Conservation (phyloP, 164 flowering plant species). For the Chimonanthus praecox region DNA sequence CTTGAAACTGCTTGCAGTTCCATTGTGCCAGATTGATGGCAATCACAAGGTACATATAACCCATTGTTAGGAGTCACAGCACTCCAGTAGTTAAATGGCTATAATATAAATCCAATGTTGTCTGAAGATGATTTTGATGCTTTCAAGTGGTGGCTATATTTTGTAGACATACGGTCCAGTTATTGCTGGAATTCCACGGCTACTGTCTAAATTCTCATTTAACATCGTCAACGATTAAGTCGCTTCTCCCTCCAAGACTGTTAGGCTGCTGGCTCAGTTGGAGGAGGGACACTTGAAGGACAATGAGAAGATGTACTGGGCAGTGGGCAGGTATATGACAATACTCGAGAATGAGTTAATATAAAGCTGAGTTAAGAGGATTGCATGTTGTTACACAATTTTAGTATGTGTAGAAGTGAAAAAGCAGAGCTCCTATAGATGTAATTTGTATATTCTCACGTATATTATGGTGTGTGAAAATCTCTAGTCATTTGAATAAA, state of each 20-base stretch:
- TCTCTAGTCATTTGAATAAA: not conserved
- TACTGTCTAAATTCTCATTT: constrained; percentile 66
- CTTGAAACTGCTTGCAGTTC: constrained; percentile 65
- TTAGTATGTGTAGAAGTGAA: not conserved
- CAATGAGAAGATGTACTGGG: too few relatives aligned
- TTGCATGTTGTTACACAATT: not conserved
- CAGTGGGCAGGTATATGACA: too few relatives aligned
- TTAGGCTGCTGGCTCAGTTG: not conserved
- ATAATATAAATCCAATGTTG: not conserved
- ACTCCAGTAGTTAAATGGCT: not conserved
- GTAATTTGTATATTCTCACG: not conserved
- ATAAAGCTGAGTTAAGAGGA: not conserved
- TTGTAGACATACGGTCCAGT: constrained; percentile 69
- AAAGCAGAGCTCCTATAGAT: not conserved
- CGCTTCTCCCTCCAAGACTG: not conserved
- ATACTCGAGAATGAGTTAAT: not conserved
- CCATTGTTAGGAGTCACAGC: not conserved
- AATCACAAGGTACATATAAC: constrained; percentile 43
- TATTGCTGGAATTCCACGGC: constrained; percentile 66
- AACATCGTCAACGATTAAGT: constrained; percentile 32
- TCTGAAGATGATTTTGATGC: not conserved
- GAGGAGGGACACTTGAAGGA: too few relatives aligned
- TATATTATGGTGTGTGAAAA: not conserved
- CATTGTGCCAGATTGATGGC: constrained; percentile 57
- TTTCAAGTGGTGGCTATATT: not conserved